Percentiles rank a stretch among this genome's conserved stretches.
Conservation (phyloP, 495 filamentous ascomycete genomes). For the Penicillium alfredii region DNA sequence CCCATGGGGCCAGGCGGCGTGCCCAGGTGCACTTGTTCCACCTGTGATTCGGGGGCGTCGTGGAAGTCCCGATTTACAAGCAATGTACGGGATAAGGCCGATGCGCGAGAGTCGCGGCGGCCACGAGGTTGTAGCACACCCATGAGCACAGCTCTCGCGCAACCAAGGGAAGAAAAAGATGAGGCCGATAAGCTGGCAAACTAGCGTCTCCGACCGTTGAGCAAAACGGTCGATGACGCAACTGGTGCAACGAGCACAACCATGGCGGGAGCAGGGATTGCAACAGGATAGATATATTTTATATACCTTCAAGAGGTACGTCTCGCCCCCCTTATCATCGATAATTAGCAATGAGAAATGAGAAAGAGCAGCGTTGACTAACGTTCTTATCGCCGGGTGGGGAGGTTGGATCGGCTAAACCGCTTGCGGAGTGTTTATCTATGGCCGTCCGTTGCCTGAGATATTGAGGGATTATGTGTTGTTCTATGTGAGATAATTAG, state of each 20-base stretch:
- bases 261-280: background rate
- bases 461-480: no score
- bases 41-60: slow-evolving; percentile 18
- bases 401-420: no score
- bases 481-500: no score
- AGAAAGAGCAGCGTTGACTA: slow-evolving; percentile 6
- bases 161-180: slow-evolving; percentile 7
- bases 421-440: background rate
- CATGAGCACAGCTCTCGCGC: slow-evolving; percentile 23
- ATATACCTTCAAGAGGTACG: no score
- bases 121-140: slow-evolving; percentile 33
- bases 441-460: no score
- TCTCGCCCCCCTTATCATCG: no score
- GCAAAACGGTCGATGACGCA: slow-evolving; percentile 20
- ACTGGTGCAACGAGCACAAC: slow-evolving; percentile 6
- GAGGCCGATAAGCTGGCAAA: slow-evolving; percentile 16
- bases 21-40: slow-evolving; percentile 31
- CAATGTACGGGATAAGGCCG: slow-evolving; percentile 22
- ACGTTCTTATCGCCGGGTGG: slow-evolving; percentile 5
- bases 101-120: slow-evolving; percentile 32
- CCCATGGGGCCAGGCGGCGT: slow-evolving; percentile 28
- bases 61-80: slow-evolving; percentile 16
- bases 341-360: no score
- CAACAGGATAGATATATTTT: no score
- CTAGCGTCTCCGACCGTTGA: slow-evolving; percentile 18